phyloP scores from a whole-genome alignment of 768 basidiomycete species.

The Lepiota brunneoincarnata region DNA sequence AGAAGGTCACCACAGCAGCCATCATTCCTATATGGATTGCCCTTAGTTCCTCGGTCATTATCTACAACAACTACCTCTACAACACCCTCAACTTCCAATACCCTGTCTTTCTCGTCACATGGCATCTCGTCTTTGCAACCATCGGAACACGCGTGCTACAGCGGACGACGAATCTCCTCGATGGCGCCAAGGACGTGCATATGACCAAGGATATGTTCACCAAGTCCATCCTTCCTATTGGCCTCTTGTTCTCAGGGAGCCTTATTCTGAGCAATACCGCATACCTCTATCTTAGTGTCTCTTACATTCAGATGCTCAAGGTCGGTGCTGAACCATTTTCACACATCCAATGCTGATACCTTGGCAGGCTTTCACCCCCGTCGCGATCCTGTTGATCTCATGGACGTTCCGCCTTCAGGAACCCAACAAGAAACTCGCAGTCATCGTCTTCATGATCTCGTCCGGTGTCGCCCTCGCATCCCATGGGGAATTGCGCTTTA shows the following conservation, averaged over 20 bases:
- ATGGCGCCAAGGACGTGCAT: slow-evolving; percentile 74
- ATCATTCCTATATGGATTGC: slow-evolving; percentile 94
- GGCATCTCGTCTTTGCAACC: slow-evolving; percentile 74
- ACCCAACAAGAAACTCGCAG: slow-evolving; percentile 72
- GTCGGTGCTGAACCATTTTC: slow-evolving; percentile 30
- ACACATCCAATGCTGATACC: neutral
- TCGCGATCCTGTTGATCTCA: slow-evolving; percentile 90
- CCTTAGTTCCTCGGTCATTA: slow-evolving; percentile 86
- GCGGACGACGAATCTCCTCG: slow-evolving; percentile 77
- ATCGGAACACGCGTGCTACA: slow-evolving; percentile 85
- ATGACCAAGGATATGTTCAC: slow-evolving; percentile 79
- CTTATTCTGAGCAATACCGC: slow-evolving; percentile 90
- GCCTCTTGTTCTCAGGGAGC: slow-evolving; percentile 88
- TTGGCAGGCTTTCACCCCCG: slow-evolving; percentile 80
- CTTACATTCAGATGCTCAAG: slow-evolving; percentile 98
- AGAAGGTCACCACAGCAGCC: slow-evolving; percentile 58
- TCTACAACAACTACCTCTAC: slow-evolving; percentile 94
- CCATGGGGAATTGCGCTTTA: slow-evolving; percentile 84
- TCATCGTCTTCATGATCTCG: slow-evolving; percentile 91
- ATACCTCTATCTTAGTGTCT: slow-evolving; percentile 86
- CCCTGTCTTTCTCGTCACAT: slow-evolving; percentile 93
- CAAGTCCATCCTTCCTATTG: slow-evolving; percentile 89
- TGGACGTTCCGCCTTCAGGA: slow-evolving; percentile 89
- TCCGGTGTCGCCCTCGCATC: slow-evolving; percentile 87
- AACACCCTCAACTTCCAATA: slow-evolving; percentile 80